Evolutionary conservation across 2,329 filamentous ascomycete species (phyloP), one percentile per base, ranked within the genome.

Genomic region (Oidium heveae): DNA sequence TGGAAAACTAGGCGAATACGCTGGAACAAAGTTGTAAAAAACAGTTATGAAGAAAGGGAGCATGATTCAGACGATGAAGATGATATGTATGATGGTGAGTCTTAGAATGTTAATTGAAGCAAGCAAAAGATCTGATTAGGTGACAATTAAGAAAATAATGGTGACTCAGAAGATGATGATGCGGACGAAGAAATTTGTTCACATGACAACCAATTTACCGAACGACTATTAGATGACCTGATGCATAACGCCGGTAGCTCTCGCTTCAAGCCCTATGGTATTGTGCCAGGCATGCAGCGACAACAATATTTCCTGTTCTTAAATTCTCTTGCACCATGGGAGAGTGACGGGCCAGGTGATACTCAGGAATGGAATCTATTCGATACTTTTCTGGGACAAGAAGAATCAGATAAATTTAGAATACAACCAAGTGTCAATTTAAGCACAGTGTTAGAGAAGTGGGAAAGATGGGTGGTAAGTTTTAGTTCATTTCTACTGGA

Each of bases 321-420:
- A 24, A 41, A 18, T 4, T 24, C 28, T 10, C 13, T 54, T 4
- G 53, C 53, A 6, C 53, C 53, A 49, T 47, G 22, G 24, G 53
- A 54, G 36, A 54, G 53, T 28, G 41, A 54, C 18, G 53, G 41
- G 8, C 53, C 28, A 28, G 18, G 37, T 24, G 53, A 55, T 36
- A 55, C 41, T 20, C 43, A 55, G 22, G 41, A 55, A 22, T 55
- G 53, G 53, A 55, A 55, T 50, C 41, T 55, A 22, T 55, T 55
- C 24, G 53, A 55, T 22, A 36, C 28, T 15, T 55, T 55, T 28
- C 4, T 55, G 24, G 47, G 28, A 13, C 24, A 50, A 28, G 15
- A 50, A 50, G 39, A 12, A 9, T 12, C 22, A 44, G 28, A 37
- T 18, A 37, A 34, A 15, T 16, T 28, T 16, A 16, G 15, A 15